Evolutionary conservation across 345 rosid genomes (phyloP).

Genomic region (Euphorbia peplus): DNA sequence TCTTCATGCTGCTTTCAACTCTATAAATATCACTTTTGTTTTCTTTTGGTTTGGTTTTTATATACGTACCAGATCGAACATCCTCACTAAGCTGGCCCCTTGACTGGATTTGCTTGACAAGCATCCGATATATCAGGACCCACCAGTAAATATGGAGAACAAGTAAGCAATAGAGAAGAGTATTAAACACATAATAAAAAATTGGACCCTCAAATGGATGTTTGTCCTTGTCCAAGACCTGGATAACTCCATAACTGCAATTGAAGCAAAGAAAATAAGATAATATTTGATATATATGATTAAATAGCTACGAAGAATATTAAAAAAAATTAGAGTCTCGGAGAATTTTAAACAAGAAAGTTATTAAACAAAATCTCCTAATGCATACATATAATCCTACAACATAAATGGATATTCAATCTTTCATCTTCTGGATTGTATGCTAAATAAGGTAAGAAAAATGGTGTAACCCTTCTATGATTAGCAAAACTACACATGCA

Average conservation of each 20-base stretch:
- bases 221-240: conserved; percentile 22
- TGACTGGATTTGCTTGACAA: conserved; percentile 35
- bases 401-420: neutral
- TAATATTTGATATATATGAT: neutral
- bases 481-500: neutral
- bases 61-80: conserved; percentile 36
- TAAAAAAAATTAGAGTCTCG: neutral
- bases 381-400: neutral
- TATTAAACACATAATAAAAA: conserved; percentile 27
- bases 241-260: conserved; percentile 30
- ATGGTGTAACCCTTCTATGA: neutral
- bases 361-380: neutral
- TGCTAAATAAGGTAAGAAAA: conserved; percentile 1
- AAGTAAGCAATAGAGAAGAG: conserved; percentile 31
- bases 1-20: neutral
- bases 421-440: neutral
- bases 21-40: neutral
- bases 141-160: conserved; percentile 37
- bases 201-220: conserved; percentile 31
- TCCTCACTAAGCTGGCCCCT: conserved; percentile 35
- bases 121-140: conserved; percentile 39
- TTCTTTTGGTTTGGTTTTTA: neutral
- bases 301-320: neutral
- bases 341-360: neutral
- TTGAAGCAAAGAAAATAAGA: conserved; percentile 1